Evolutionary conservation across 352 stramenopile genomes (phyloP).

Genomic region (Globisporangium radiosum): DNA sequence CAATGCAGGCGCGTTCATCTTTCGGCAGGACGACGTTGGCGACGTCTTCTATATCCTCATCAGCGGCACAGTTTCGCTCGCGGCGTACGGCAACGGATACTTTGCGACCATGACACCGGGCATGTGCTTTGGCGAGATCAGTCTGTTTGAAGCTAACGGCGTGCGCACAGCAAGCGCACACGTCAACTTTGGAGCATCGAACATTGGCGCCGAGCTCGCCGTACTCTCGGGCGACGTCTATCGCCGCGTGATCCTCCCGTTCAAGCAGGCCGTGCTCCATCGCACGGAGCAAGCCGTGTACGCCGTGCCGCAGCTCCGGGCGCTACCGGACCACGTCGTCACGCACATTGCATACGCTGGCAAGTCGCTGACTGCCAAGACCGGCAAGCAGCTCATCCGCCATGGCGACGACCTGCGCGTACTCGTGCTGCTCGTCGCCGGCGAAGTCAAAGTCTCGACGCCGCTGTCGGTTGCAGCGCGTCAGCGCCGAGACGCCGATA

Average conservation of each 20-base stretch:
- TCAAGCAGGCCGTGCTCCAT: conserved; percentile 61
- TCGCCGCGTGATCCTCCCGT: conserved; percentile 54
- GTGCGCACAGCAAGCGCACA: conserved; percentile 54
- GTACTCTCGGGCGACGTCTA: conserved; percentile 60
- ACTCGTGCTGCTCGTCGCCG: conserved; percentile 54
- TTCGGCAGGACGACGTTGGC: conserved; percentile 60
- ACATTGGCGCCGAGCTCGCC: conserved; percentile 34
- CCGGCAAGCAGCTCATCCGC: conserved; percentile 36
- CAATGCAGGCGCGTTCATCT: conserved; percentile 49
- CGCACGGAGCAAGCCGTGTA: conserved; percentile 48
- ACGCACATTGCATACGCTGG: conserved; percentile 64
- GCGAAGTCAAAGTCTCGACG: conserved; percentile 60
- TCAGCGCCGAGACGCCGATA: no score
- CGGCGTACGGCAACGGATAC: conserved; percentile 58
- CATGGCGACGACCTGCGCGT: conserved; percentile 51
- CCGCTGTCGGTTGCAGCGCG: not conserved
- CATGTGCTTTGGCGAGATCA: conserved; percentile 68
- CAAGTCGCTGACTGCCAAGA: conserved; percentile 33
- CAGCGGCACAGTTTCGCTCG: conserved; percentile 50
- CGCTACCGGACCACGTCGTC: conserved; percentile 36
- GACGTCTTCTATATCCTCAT: conserved; percentile 74
- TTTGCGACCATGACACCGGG: conserved; percentile 63
- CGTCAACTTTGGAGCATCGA: conserved; percentile 41
- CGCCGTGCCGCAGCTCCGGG: conserved; percentile 39
- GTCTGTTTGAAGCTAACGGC: conserved; percentile 44